These are phyloP conservation scores for Trapa bicornis DNA, from an alignment of 345 rosid genomes.

Conservation along the genomic window DNA sequence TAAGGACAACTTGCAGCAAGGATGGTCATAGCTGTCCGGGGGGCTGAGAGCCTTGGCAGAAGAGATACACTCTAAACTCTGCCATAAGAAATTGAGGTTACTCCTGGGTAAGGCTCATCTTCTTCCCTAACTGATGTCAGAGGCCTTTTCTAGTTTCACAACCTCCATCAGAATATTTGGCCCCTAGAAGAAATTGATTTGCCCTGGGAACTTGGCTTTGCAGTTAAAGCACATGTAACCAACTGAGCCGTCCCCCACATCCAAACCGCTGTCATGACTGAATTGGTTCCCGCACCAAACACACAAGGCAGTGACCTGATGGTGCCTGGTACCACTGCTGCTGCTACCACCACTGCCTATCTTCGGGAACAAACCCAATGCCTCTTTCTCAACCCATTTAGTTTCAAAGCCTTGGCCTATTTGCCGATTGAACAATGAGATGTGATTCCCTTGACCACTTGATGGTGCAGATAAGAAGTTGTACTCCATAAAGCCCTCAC, in stretches of 20 bases:
- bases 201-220: constrained; percentile 29
- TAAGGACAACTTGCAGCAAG: not conserved
- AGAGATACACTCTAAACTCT: not conserved
- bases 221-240: constrained; percentile 31
- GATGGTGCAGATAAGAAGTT: constrained; percentile 14
- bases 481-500: too few relatives aligned
- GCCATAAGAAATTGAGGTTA: not conserved
- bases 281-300: constrained; percentile 36
- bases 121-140: not conserved
- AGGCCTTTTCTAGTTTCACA: not conserved
- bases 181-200: constrained; percentile 14
- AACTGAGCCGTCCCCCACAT: constrained; percentile 14
- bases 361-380: constrained; percentile 33
- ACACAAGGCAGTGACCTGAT: constrained; percentile 20
- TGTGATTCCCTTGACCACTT: constrained; percentile 16
- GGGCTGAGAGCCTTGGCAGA: not conserved
- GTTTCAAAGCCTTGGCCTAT: constrained; percentile 22
- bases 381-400: constrained; percentile 25
- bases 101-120: not conserved
- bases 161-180: not conserved
- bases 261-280: constrained; percentile 16
- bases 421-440: constrained; percentile 19
- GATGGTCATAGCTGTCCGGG: not conserved
- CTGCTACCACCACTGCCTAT: constrained; percentile 4
- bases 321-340: constrained; percentile 10